These are phyloP conservation scores for Aureobasidium uvarum DNA, from an alignment of 2,329 filamentous ascomycete species.

Conservation along the genomic window DNA sequence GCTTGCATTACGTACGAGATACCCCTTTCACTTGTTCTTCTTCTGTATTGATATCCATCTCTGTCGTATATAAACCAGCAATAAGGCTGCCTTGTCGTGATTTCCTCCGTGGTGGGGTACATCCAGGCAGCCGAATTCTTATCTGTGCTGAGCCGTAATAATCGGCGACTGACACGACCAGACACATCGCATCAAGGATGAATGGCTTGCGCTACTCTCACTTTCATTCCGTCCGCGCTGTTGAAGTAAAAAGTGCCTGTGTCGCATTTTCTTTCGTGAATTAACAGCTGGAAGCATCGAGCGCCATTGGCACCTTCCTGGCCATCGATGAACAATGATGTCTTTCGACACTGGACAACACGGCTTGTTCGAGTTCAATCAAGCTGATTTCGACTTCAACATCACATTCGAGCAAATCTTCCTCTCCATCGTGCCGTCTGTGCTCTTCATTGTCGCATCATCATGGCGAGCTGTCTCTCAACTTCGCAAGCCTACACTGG, in stretches of 20 bases:
- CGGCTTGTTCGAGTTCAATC: background rate
- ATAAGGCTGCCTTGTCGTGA: background rate
- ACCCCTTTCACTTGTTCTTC: background rate
- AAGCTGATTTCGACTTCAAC: background rate
- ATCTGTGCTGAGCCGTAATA: background rate
- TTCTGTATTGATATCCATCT: background rate
- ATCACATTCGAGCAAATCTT: conserved; percentile 13
- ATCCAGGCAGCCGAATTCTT: background rate
- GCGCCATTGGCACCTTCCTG: background rate
- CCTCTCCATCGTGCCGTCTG: background rate
- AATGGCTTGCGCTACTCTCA: background rate
- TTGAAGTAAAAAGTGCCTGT: no score
- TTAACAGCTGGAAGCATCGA: background rate
- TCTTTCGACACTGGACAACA: background rate
- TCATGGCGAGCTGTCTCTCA: conserved; percentile 5
- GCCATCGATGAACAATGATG: background rate
- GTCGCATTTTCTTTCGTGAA: background rate
- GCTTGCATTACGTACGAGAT: background rate
- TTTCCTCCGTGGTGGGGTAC: background rate
- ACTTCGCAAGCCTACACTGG: conserved; percentile 2
- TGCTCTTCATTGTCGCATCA: conserved; percentile 8
- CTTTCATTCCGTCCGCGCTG: no score
- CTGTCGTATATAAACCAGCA: background rate
- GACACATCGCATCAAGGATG: no score
- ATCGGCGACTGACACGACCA: background rate